Conservation (phyloP, 257 asterid species). For the Fraxinus quadrangulata region DNA sequence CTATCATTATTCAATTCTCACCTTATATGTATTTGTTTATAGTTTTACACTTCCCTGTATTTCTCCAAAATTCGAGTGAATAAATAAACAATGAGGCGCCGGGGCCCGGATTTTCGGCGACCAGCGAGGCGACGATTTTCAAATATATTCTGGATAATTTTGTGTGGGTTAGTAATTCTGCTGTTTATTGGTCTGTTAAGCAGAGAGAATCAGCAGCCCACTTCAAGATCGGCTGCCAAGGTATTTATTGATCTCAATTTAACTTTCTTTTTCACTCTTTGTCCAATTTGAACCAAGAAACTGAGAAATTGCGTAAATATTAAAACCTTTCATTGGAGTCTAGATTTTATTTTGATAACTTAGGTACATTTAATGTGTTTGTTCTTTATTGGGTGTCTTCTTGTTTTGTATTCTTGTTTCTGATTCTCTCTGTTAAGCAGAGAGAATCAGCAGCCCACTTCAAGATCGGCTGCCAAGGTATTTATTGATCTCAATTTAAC, state of each 20-base stretch:
- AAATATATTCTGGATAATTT: constrained; percentile 59
- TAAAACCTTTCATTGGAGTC: neutral
- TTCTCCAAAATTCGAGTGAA: neutral
- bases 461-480: constrained; percentile 72
- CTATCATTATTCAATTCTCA: neutral
- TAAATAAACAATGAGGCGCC: constrained; percentile 60
- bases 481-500: constrained; percentile 26
- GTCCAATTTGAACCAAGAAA: neutral
- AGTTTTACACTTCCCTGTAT: constrained; percentile 5
- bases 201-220: constrained; percentile 57
- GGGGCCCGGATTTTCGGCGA: constrained; percentile 83
- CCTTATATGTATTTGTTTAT: neutral
- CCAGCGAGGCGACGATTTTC: constrained; percentile 74
- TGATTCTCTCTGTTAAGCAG: no score
- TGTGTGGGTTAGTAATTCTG: constrained; percentile 60
- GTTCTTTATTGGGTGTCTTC: constrained; percentile 4
- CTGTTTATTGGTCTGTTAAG: constrained; percentile 62
- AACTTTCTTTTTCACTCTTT: neutral
- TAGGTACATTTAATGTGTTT: neutral
- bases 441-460: constrained; percentile 52
- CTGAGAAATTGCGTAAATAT: neutral
- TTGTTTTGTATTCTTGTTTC: no score
- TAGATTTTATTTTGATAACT: constrained; percentile 14
- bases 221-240: constrained; percentile 65
- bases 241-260: constrained; percentile 42